Base-by-base conservation (phyloP, 306 rosid species). In the Vicia faba region DNA sequence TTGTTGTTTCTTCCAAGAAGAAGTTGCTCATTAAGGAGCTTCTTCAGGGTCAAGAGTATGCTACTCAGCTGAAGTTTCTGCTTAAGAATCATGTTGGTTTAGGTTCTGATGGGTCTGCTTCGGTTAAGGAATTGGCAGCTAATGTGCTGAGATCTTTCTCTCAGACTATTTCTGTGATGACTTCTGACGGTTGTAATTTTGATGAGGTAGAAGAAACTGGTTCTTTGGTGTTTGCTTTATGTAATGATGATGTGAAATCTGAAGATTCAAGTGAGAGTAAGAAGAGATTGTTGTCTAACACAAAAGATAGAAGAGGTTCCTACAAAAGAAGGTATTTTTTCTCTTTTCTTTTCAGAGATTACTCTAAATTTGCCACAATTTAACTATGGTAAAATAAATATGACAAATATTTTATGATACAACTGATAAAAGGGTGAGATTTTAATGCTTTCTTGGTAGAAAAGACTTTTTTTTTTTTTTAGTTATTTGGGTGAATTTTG, bases 271-370 rank as follows among this genome's bases (percentile, higher is more conserved):
- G 75, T 49, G 65, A 81, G 73, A 80, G 85, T 63, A 57, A 16
- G 59, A 82, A 82, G 81, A 75, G 77, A 25, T 50, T 67, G 11
- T 31, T 36, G 4, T 15, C 76, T 9, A 8, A 20, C 18, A 4
- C 70, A 1, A 87, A 79, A 75, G 80, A 83, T 75, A 83, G 84
- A 26, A 80, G 89, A 78, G 95, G 92, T 2, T 78, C 89, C 66
- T 87, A 87, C 69, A 87, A 87, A 79, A 71, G 92, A 81, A 92
- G 96, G 97, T 91, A 9, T 4, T 9, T 7, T 9, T 19, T 18
- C 8, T 46, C 45, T 68, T 10, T 9, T 35, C 35, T n/a, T 20
- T 19, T 39, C 23, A 20, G 1, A 20, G 23, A 4, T 28, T 28
- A 0, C 1, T 4, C 4, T 3, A 28, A 3, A 28, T 28, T 28